Conservation (phyloP, 345 rosid species). For the Geranium brycei region DNA sequence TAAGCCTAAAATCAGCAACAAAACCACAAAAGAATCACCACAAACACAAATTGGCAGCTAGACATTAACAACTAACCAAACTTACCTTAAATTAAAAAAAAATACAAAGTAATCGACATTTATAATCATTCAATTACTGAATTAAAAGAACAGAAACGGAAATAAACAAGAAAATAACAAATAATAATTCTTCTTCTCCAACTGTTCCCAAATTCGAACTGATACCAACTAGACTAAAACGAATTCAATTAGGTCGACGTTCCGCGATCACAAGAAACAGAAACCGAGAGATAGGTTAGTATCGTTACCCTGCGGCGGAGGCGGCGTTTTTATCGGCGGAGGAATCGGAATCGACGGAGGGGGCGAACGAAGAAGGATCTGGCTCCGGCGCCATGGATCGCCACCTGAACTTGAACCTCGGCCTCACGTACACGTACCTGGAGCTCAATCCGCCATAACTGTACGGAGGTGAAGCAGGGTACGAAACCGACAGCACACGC, state of each 20-base stretch:
- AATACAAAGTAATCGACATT: neutral
- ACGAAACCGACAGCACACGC: conserved; percentile 45
- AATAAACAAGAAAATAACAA: neutral
- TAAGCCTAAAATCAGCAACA: too few relatives aligned
- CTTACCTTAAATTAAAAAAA: neutral
- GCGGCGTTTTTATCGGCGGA: conserved; percentile 38
- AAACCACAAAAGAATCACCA: too few relatives aligned
- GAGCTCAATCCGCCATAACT: conserved; percentile 1
- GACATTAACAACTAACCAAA: too few relatives aligned
- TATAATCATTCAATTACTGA: neutral
- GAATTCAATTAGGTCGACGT: neutral
- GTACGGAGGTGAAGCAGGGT: conserved; percentile 26
- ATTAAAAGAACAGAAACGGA: neutral
- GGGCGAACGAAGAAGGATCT: conserved; percentile 33
- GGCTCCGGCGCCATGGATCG: conserved; percentile 41
- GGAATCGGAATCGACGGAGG: conserved; percentile 41
- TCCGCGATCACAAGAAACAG: neutral
- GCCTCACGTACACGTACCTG: conserved; percentile 13
- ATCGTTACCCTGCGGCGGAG: conserved; percentile 10
- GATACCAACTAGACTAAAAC: neutral
- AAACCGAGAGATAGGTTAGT: neutral
- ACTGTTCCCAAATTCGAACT: too few relatives aligned
- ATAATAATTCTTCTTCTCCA: neutral
- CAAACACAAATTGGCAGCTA: neutral
- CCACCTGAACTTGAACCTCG: conserved; percentile 29